Evolutionary conservation across 2,329 filamentous ascomycete genomes (phyloP).

Genomic region (Beauveria australis): DNA sequence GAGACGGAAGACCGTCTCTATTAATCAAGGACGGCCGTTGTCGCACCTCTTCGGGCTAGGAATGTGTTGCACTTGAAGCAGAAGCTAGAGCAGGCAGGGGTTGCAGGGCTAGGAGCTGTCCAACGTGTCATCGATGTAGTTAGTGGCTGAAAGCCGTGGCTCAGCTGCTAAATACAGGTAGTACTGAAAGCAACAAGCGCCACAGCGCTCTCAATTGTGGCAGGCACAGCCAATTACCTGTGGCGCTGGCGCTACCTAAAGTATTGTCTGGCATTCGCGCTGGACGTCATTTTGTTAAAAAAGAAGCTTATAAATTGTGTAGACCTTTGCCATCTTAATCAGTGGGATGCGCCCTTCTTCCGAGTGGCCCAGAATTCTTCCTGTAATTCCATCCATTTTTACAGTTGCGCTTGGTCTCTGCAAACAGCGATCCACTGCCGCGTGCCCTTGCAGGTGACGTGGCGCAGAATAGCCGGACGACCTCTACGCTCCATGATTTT

Average conservation of each 20-base stretch:
- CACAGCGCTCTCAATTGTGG: background rate
- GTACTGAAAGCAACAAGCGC: background rate
- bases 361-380: too few species aligned
- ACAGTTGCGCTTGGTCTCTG: too few species aligned
- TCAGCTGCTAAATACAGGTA: background rate
- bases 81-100: background rate
- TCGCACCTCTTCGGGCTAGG: background rate
- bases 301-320: background rate
- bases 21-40: background rate
- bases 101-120: background rate
- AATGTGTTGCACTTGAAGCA: background rate
- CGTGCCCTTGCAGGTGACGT: background rate
- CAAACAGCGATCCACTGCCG: background rate
- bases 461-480: background rate
- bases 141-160: background rate
- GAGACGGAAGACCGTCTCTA: background rate
- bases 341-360: too few species aligned
- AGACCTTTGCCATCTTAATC: background rate
- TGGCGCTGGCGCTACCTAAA: background rate
- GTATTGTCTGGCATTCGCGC: background rate
- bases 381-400: too few species aligned
- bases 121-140: conserved; percentile 14
- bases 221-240: background rate
- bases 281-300: background rate
- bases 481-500: background rate